These are phyloP conservation scores for Fusarium brachygibbosum DNA, from an alignment of 2,329 filamentous ascomycete genomes.

Conservation along the genomic window DNA sequence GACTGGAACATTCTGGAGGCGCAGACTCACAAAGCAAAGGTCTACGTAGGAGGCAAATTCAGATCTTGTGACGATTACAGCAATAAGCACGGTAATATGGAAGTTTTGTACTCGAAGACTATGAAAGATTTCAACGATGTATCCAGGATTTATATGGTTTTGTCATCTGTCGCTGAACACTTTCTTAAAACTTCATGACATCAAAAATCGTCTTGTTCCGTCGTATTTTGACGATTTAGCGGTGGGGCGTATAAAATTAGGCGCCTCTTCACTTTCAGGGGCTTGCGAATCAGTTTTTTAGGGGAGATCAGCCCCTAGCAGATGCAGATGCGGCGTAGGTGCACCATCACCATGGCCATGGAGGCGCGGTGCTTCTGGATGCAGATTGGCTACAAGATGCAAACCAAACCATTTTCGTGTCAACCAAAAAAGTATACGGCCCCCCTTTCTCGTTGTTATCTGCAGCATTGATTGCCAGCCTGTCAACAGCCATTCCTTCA, in stretches of 20 bases:
- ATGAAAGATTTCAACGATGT: neutral
- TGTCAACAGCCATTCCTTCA: slow-evolving; percentile 24
- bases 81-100: neutral
- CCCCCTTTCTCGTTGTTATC: slow-evolving; percentile 36
- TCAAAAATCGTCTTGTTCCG: slow-evolving; percentile 5
- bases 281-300: neutral
- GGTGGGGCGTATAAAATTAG: slow-evolving; percentile 47
- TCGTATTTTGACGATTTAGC: slow-evolving; percentile 17
- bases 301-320: slow-evolving; percentile 33
- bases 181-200: slow-evolving; percentile 38
- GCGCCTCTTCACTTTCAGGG: slow-evolving; percentile 13
- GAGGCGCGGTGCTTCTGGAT: slow-evolving; percentile 23
- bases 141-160: neutral
- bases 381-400: slow-evolving; percentile 42
- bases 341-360: slow-evolving; percentile 30
- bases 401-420: slow-evolving; percentile 36
- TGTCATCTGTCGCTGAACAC: neutral
- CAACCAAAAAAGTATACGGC: slow-evolving; percentile 31
- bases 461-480: slow-evolving; percentile 27
- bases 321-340: slow-evolving; percentile 23
- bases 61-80: neutral
- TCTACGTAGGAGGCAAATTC: slow-evolving; percentile 15
- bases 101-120: neutral
- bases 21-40: slow-evolving; percentile 19
- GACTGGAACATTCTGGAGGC: slow-evolving; percentile 47